These are phyloP conservation scores for Myriosclerotinia duriaeana DNA, from an alignment of 2,329 filamentous ascomycete species.

Conservation along the genomic window DNA sequence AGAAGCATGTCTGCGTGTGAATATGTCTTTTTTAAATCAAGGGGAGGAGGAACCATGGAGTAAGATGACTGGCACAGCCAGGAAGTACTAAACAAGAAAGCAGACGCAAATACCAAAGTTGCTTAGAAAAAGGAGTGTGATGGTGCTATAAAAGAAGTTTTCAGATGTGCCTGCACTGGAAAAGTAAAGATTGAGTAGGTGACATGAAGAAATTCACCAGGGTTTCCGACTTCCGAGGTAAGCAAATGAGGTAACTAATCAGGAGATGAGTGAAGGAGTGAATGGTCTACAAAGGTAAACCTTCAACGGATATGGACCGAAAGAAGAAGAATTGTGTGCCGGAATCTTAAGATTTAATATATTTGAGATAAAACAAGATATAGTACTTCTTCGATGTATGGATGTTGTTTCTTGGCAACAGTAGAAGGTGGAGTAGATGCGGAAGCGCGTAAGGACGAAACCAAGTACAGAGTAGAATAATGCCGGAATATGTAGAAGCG, in stretches of 20 bases:
- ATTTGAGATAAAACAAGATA: constrained; percentile 29
- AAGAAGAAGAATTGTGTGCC: constrained; percentile 7
- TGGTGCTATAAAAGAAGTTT: constrained; percentile 22
- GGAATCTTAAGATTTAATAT: constrained; percentile 16
- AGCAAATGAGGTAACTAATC: constrained; percentile 8
- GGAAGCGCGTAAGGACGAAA: constrained; percentile 18
- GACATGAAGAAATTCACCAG: constrained; percentile 14
- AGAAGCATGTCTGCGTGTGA: constrained; percentile 43
- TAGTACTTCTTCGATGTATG: constrained; percentile 21
- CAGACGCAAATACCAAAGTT: constrained; percentile 30
- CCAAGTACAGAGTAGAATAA: neutral
- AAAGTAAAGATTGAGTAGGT: constrained; percentile 16
- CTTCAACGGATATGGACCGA: constrained; percentile 16
- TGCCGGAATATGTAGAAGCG: constrained; percentile 13
- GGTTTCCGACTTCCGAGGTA: constrained; percentile 1
- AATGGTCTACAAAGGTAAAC: neutral
- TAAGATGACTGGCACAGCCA: constrained; percentile 38
- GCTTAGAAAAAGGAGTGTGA: constrained; percentile 28
- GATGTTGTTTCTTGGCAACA: constrained; percentile 10
- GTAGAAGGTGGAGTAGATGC: constrained; percentile 13
- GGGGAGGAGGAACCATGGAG: constrained; percentile 35
- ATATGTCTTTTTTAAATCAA: constrained; percentile 42
- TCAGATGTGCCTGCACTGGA: constrained; percentile 35
- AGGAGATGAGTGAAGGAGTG: neutral
- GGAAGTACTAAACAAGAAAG: constrained; percentile 26